These are phyloP conservation scores for Leishmania tropica DNA, from an alignment of 208 protist species.

Conservation along the genomic window DNA sequence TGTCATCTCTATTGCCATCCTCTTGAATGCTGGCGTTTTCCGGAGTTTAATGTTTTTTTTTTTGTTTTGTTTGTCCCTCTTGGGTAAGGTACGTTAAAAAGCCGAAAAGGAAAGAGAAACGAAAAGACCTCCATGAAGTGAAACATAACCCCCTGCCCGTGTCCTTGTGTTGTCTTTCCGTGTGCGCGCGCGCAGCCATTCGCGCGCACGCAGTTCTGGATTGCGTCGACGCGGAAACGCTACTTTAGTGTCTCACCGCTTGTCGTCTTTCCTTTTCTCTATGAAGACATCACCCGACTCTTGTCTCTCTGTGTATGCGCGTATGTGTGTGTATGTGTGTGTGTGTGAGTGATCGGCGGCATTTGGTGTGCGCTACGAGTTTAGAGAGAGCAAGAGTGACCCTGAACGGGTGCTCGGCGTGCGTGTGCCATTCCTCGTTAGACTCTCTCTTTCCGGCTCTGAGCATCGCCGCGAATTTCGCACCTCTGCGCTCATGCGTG, in stretches of 20 bases:
- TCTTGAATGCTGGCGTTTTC: background rate
- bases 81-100: background rate
- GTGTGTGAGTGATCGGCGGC: background rate
- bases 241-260: background rate
- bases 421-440: background rate
- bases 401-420: background rate
- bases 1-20: background rate
- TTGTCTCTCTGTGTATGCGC: background rate
- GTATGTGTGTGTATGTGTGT: background rate
- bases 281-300: background rate
- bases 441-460: background rate
- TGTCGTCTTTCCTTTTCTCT: constrained; percentile 6
- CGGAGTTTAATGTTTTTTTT: background rate
- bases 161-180: background rate
- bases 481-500: background rate
- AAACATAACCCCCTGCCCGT: background rate
- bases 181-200: background rate
- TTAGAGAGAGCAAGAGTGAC: background rate
- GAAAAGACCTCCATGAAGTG: background rate
- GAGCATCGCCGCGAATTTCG: background rate
- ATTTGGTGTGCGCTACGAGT: background rate
- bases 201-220: background rate
- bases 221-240: background rate
- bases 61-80: background rate
- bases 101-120: background rate